Evolutionary conservation across 768 basidiomycete species (phyloP).

Genomic region (Pisolithus microcarpus): DNA sequence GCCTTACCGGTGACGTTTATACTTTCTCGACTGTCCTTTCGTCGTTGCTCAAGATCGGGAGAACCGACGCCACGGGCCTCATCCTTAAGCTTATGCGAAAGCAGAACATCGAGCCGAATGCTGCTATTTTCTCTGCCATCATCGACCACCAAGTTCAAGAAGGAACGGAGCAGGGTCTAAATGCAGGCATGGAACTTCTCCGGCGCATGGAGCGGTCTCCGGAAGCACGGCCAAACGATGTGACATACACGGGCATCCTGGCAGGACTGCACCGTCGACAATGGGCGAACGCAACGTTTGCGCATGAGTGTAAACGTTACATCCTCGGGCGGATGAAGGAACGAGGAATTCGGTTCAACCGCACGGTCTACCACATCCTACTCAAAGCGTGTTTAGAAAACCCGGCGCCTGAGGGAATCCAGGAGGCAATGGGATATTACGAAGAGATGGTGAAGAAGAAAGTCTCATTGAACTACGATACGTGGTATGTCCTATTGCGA

Average conservation of each 20-base stretch:
- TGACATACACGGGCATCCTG: slow-evolving; percentile 81
- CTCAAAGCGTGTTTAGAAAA: slow-evolving; percentile 59
- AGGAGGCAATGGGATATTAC: slow-evolving; percentile 52
- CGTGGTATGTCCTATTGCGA: slow-evolving; percentile 70
- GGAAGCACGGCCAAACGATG: slow-evolving; percentile 53
- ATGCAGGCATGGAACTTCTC: slow-evolving; percentile 62
- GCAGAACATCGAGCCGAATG: slow-evolving; percentile 66
- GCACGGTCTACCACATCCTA: slow-evolving; percentile 71
- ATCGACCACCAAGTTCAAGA: slow-evolving; percentile 67
- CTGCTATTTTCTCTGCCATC: slow-evolving; percentile 71
- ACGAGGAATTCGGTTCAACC: slow-evolving; percentile 46
- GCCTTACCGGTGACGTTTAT: slow-evolving; percentile 66
- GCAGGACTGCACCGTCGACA: slow-evolving; percentile 59
- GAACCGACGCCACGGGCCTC: slow-evolving; percentile 56
- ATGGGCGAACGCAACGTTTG: slow-evolving; percentile 39
- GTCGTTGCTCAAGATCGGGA: slow-evolving; percentile 62
- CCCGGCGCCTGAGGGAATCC: slow-evolving; percentile 40
- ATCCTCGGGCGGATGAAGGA: slow-evolving; percentile 55
- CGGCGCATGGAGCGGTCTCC: slow-evolving; percentile 63
- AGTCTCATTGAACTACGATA: slow-evolving; percentile 48
- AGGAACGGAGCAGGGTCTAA: slow-evolving; percentile 45
- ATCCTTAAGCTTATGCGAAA: slow-evolving; percentile 70
- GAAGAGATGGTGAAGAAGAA: slow-evolving; percentile 49
- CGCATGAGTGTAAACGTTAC: slow-evolving; percentile 40
- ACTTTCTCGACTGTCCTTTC: slow-evolving; percentile 85